phyloP scores from a whole-genome alignment of 768 basidiomycete species.

The Sporobolomyces pararoseus region DNA sequence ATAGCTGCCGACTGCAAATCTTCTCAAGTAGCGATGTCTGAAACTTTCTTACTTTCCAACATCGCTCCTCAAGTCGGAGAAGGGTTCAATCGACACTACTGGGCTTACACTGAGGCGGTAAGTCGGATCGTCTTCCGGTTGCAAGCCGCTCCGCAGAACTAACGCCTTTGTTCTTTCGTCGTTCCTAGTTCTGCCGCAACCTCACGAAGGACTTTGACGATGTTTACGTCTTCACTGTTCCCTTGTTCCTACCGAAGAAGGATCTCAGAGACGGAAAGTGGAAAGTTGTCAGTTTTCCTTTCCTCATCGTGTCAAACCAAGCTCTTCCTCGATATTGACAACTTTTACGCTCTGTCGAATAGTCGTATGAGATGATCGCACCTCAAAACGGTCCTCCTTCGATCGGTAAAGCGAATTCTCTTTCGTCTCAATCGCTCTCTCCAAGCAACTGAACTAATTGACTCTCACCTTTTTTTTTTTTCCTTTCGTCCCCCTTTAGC shows the following conservation, averaged over 20 bases:
- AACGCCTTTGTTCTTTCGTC: conserved; percentile 45
- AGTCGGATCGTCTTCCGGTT: not conserved
- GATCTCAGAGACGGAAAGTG: conserved; percentile 81
- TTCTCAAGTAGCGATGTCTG: conserved; percentile 86
- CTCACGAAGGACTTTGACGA: conserved; percentile 83
- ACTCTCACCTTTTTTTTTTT: no score
- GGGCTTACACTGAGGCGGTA: conserved; percentile 39
- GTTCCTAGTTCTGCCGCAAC: conserved; percentile 90
- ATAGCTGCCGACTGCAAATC: conserved; percentile 85
- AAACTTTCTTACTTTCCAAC: conserved; percentile 90
- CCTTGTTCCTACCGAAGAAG: conserved; percentile 77
- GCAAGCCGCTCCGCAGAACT: no score
- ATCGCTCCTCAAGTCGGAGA: conserved; percentile 97
- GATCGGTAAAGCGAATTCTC: conserved; percentile 13
- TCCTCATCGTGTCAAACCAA: not conserved
- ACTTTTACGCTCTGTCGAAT: not conserved
- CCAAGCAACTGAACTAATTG: not conserved
- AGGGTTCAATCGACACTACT: conserved; percentile 89
- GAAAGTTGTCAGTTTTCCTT: conserved; percentile 63
- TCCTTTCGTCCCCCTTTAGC: conserved; percentile 50
- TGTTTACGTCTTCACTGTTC: conserved; percentile 96
- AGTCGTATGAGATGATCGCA: conserved; percentile 95
- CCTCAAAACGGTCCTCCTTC: conserved; percentile 40
- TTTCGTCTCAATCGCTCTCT: not conserved
- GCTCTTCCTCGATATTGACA: not conserved